Evolutionary conservation across 345 rosid genomes (phyloP), one percentile per base, ranked within the genome.

Genomic region (Brassica carinata): DNA sequence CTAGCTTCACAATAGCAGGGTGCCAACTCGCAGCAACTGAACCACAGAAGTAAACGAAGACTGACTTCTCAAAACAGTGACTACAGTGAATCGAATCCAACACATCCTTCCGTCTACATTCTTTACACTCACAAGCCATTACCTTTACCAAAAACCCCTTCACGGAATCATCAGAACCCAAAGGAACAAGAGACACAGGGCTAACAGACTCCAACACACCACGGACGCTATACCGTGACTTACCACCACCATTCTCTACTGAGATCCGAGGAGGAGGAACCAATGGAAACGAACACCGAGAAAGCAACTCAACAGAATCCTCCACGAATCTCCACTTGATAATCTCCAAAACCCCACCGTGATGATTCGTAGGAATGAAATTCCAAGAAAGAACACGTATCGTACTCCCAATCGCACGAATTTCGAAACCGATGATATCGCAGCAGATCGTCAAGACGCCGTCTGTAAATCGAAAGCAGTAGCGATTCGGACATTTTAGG

Each of bases 391-490:
- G 61, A 58, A 90, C 90, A 70, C 72, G 75, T 17, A 96, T 85
- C 76, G 64, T 85, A 27, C 71, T 84, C 26, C 89, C 89, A 64
- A 93, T 68, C 2, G 82, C 63, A 7, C 67, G 63, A 31, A 83
- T 71, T 29, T 84, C 82, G 30, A 93, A 79, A 34, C 80, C 75
- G 38, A 89, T 72, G 15, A 96, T 82, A 65, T 95, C 99, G 69
- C 99, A 96, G 86, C 98, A 93, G 30, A 96, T 51, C 2, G 88
- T 73, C 40, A 87, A 43, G 1, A 83, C 80, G 26, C 74, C 85
- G 57, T 95, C 96, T n/a, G 88, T 82, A 86, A 93, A 91, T 64
- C 84, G 87, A 30, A 93, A 85, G 86, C 98, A 95, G 72, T 74
- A 86, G 17, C 82, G 77, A 77, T 85, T 81, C 13, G 90, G 86